Evolutionary conservation across 768 basidiomycete species (phyloP).

Genomic region (Saitozyma podzolica): DNA sequence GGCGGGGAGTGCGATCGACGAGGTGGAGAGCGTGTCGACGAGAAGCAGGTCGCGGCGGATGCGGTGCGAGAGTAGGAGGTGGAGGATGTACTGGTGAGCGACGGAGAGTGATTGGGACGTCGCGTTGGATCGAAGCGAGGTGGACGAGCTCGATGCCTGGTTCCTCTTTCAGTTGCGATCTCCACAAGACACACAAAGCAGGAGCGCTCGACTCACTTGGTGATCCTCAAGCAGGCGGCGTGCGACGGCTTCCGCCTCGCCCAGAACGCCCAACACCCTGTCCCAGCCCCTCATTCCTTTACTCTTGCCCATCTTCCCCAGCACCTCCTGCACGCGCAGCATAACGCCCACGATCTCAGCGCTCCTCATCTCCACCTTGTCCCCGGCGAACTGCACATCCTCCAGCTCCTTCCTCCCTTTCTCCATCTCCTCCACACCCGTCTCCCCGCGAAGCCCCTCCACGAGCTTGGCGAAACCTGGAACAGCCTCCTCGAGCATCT

Average conservation of each 20-base stretch:
- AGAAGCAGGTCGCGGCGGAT: conserved; percentile 86
- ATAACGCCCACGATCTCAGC: conserved; percentile 88
- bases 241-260: conserved; percentile 85
- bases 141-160: conserved; percentile 37
- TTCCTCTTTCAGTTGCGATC: conserved; percentile 53
- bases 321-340: conserved; percentile 75
- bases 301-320: conserved; percentile 60
- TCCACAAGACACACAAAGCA: conserved; percentile 2
- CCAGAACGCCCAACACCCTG: conserved; percentile 74
- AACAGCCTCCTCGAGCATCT: conserved; percentile 59
- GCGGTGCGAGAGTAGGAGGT: conserved; percentile 80
- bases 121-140: conserved; percentile 35
- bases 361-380: conserved; percentile 79
- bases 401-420: conserved; percentile 62
- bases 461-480: conserved; percentile 63
- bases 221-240: conserved; percentile 79
- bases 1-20: conserved; percentile 23
- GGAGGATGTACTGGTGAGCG: conserved; percentile 83
- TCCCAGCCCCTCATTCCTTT: conserved; percentile 76
- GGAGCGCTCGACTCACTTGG: conserved; percentile 59
- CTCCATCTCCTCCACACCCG: conserved; percentile 60
- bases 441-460: conserved; percentile 59
- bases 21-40: conserved; percentile 60
- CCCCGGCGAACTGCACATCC: conserved; percentile 73
- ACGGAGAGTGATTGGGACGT: conserved; percentile 55